Evolutionary conservation across 352 stramenopile genomes (phyloP), one percentile per base, ranked within the genome.

Genomic region (Phytophthora litchii): DNA sequence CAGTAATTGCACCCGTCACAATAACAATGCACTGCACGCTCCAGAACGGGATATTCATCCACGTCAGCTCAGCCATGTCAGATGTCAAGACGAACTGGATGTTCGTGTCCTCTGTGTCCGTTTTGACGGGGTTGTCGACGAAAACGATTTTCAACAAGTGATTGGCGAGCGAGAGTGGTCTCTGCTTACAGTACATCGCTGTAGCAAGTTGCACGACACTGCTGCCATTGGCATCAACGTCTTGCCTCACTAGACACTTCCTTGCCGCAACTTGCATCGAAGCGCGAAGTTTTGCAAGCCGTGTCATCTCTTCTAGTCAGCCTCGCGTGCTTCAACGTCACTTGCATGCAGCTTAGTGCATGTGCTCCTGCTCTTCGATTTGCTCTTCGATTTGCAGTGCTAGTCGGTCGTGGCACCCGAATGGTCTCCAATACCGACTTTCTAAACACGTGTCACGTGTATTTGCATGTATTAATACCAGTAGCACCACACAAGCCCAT

Each of bases 91-190:
- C 34, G 41, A 51, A 51, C 54, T 29, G 54, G 54, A 57, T 51
- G 25, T 42, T n/a, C 38, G 8, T 25, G 19, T 34, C 16, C 19
- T 42, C 20, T 27, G 8, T 25, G 19, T 34, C 16, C 19, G 16
- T 12, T 52, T 27, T 25, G 36, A 11, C 12, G 25, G 1, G 10
- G 7, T 32, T 47, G 45, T 63, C 37, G 36, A 63, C 54, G 37
- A 63, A 63, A 57, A 63, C 54, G 29, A 50, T 40, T 49, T 56
- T 50, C 27, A 36, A 20, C 35, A 27, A 17, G 10, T 57, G 45
- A 63, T 57, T 63, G 54, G 54, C 44, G 44, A 49, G 35, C 25
- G n/a, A 56, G 43, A 55, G 43, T 55, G 43, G 35, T 25, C 23
- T 40, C 23, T 1, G 12, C 37, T 41, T 25, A 41, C 23, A 5